Conservation (phyloP, 345 rosid species). For the Noccaea caerulescens region DNA sequence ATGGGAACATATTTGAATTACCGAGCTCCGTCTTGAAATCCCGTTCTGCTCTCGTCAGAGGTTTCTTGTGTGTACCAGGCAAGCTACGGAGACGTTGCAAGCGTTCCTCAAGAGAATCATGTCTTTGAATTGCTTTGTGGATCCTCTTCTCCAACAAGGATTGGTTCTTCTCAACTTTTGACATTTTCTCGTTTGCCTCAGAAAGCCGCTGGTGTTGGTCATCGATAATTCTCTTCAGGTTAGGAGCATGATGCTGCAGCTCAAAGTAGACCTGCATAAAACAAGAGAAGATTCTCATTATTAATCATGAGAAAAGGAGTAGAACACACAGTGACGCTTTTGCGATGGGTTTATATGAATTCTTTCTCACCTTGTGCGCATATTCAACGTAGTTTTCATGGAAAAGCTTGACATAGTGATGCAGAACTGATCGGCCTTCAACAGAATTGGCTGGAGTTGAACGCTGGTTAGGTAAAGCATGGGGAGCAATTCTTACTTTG, state of each 20-base stretch:
- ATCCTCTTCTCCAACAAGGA: slow-evolving; percentile 61
- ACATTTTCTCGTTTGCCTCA: slow-evolving; percentile 67
- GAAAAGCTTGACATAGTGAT: slow-evolving; percentile 89
- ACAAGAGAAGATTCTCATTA: neutral
- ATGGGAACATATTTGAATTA: slow-evolving; percentile 43
- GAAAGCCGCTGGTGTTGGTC: slow-evolving; percentile 67
- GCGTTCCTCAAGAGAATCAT: slow-evolving; percentile 63
- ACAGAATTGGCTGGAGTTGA: slow-evolving; percentile 84
- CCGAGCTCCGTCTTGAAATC: slow-evolving; percentile 86
- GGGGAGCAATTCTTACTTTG: slow-evolving; percentile 72
- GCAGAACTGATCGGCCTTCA: slow-evolving; percentile 84
- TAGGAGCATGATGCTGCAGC: slow-evolving; percentile 89
- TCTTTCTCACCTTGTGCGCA: slow-evolving; percentile 84
- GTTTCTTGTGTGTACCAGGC: slow-evolving; percentile 78
- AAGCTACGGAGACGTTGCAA: slow-evolving; percentile 67
- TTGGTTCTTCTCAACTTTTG: slow-evolving; percentile 72
- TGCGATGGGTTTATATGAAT: neutral
- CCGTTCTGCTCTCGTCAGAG: slow-evolving; percentile 84
- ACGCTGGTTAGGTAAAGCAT: slow-evolving; percentile 68
- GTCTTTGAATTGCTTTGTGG: slow-evolving; percentile 49
- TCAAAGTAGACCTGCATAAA: slow-evolving; percentile 72
- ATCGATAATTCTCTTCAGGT: slow-evolving; percentile 73
- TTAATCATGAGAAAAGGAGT: neutral
- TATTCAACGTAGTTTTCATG: slow-evolving; percentile 93
- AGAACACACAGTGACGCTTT: slow-evolving; percentile 15